These are phyloP conservation scores for Aphanomyces astaci DNA, from an alignment of 352 stramenopile genomes.

Conservation along the genomic window DNA sequence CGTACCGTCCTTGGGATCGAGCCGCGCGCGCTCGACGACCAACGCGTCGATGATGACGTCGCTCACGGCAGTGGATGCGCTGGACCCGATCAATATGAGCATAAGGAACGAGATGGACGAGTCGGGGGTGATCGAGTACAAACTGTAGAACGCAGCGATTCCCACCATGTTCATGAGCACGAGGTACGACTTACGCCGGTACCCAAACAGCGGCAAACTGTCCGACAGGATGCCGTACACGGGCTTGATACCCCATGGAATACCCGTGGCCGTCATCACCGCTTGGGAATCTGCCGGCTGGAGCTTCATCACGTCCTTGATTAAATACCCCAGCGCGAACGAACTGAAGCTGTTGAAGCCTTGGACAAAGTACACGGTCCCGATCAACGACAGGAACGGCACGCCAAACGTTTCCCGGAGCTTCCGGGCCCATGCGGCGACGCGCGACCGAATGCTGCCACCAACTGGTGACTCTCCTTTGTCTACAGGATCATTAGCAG, in stretches of 20 bases:
- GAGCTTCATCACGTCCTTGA: conserved; percentile 95
- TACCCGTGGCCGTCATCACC: conserved; percentile 88
- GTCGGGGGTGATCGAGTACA: conserved; percentile 49
- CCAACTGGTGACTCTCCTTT: background rate
- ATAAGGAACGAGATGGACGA: conserved; percentile 39
- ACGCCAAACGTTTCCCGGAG: conserved; percentile 58
- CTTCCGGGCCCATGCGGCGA: conserved; percentile 34
- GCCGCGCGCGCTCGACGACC: conserved; percentile 90
- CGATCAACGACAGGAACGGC: conserved; percentile 59
- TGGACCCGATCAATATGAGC: conserved; percentile 70
- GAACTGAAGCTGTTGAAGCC: conserved; percentile 89
- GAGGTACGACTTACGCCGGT: conserved; percentile 93
- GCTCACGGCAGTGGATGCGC: conserved; percentile 85
- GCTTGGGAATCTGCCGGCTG: conserved; percentile 89
- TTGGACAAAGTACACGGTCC: conserved; percentile 90
- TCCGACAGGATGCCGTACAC: conserved; percentile 95
- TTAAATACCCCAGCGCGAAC: conserved; percentile 92
- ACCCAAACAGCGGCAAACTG: conserved; percentile 90
- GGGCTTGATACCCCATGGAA: conserved; percentile 95
- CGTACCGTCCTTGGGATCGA: conserved; percentile 58
- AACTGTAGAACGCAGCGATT: conserved; percentile 42
- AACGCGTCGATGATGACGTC: conserved; percentile 96
- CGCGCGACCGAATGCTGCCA: background rate
- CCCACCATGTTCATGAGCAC: conserved; percentile 78
- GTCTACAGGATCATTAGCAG: background rate